These are phyloP conservation scores for Paxillus involutus DNA, from an alignment of 768 basidiomycete species.

Conservation along the genomic window DNA sequence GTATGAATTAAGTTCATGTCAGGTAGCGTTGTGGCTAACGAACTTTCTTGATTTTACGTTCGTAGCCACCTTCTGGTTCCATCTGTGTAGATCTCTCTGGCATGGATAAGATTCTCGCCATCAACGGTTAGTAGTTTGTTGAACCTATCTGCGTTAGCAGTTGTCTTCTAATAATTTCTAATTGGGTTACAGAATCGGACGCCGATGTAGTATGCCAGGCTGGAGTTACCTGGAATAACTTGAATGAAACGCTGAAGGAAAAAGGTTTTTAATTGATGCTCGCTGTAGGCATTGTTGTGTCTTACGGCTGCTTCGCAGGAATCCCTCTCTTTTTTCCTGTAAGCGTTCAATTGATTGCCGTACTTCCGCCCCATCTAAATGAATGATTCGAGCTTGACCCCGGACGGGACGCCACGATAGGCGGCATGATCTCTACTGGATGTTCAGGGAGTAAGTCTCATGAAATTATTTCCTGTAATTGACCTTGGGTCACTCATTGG, in stretches of 20 bases:
- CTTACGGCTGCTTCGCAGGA: constrained; percentile 7
- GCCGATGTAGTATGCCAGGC: constrained; percentile 72
- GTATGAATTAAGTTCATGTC: constrained; percentile 34
- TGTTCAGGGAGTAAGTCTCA: constrained; percentile 68
- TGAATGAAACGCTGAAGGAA: constrained; percentile 63
- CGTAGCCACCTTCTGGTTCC: constrained; percentile 36
- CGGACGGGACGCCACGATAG: constrained; percentile 53
- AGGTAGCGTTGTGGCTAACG: background rate
- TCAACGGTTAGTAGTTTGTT: constrained; percentile 42
- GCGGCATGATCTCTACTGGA: constrained; percentile 82
- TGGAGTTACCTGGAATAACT: constrained; percentile 73
- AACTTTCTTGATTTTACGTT: background rate
- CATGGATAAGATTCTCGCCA: constrained; percentile 60
- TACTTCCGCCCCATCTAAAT: background rate
- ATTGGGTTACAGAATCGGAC: constrained; percentile 50
- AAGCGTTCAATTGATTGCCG: background rate
- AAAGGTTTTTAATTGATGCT: constrained; percentile 33
- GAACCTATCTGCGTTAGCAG: constrained; percentile 3
- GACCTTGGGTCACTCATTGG: background rate
- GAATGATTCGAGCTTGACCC: constrained; percentile 10
- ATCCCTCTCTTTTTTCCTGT: constrained; percentile 17
- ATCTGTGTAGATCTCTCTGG: constrained; percentile 59
- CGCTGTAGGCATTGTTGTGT: background rate
- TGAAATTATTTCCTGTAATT: background rate
- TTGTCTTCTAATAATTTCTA: background rate